Percentiles rank a stretch among this genome's conserved stretches.
Evolutionary conservation across 192 early-diverging fungal species (phyloP).

Genomic region (Coemansia sp.): DNA sequence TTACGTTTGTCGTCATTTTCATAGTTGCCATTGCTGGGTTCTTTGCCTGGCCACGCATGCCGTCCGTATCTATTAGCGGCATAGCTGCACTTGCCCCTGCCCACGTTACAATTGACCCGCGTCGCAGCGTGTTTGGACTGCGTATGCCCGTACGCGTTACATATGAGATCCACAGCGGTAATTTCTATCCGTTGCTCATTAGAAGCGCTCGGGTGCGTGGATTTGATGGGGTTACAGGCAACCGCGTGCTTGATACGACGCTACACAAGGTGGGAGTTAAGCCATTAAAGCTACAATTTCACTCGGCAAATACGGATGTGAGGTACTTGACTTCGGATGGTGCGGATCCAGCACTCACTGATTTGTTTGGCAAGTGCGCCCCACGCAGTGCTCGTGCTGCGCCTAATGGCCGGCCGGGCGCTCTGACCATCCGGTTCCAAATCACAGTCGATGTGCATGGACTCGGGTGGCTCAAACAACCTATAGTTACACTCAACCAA

Average conservation of each 20-base stretch:
- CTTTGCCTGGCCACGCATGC: conserved; percentile 47
- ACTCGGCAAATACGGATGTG: conserved; percentile 14
- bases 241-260: conserved; percentile 35
- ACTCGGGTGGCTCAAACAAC: conserved; percentile 44
- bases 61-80: conserved; percentile 37
- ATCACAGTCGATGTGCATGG: conserved; percentile 34
- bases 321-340: conserved; percentile 44
- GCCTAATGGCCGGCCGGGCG: conserved; percentile 14
- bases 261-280: conserved; percentile 12
- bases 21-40: conserved; percentile 33
- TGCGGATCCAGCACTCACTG: conserved; percentile 40
- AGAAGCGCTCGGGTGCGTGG: conserved; percentile 20
- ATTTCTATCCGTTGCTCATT: conserved; percentile 51
- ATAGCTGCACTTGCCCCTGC: conserved; percentile 26
- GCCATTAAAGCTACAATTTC: conserved; percentile 35
- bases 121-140: conserved; percentile 28
- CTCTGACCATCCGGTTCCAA: conserved; percentile 45
- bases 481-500: conserved; percentile 50
- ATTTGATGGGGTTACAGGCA: conserved; percentile 41
- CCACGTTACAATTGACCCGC: conserved; percentile 23
- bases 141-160: conserved; percentile 42
- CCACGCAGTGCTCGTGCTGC: conserved; percentile 10
- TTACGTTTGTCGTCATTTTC: conserved; percentile 29
- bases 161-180: conserved; percentile 49
- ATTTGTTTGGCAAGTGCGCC: conserved; percentile 49